phyloP scores from a whole-genome alignment of 2,329 filamentous ascomycete species.

The Clarireedia homoeocarpa region DNA sequence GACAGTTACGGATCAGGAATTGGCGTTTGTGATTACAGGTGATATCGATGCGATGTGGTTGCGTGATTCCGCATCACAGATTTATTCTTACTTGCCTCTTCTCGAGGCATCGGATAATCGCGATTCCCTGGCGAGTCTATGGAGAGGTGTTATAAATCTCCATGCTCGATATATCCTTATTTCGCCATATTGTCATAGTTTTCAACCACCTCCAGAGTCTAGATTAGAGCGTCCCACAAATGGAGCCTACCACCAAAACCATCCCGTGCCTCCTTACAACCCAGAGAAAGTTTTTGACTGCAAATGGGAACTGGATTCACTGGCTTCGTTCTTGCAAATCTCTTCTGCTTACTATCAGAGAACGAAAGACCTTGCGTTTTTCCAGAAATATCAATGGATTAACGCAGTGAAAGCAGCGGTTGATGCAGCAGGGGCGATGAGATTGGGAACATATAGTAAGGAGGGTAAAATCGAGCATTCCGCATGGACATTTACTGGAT shows the following conservation, averaged over 20 bases:
- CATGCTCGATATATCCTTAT: constrained; percentile 60
- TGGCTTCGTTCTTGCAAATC: constrained; percentile 78
- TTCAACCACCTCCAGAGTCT: constrained; percentile 76
- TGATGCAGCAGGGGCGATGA: constrained; percentile 60
- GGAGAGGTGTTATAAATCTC: constrained; percentile 63
- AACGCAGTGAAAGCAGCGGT: constrained; percentile 63
- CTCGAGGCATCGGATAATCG: constrained; percentile 45
- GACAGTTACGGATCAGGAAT: constrained; percentile 46
- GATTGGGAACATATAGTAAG: constrained; percentile 62
- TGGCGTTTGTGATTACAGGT: constrained; percentile 51
- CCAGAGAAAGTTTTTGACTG: constrained; percentile 74
- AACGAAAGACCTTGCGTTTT: constrained; percentile 65
- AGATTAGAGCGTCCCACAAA: constrained; percentile 51
- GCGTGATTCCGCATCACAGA: constrained; percentile 72
- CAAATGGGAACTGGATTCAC: constrained; percentile 90
- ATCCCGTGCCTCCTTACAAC: constrained; percentile 64
- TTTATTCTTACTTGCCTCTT: constrained; percentile 61
- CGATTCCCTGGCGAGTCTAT: constrained; percentile 57
- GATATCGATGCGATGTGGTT: constrained; percentile 81
- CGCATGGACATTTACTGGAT: constrained; percentile 70
- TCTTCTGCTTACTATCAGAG: constrained; percentile 69
- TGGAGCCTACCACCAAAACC: constrained; percentile 50
- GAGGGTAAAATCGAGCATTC: constrained; percentile 46
- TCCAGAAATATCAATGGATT: constrained; percentile 65
- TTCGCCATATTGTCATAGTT: constrained; percentile 83